These are phyloP conservation scores for Beauveria rudraprayagi DNA, from an alignment of 2,329 filamentous ascomycete species.

Conservation along the genomic window DNA sequence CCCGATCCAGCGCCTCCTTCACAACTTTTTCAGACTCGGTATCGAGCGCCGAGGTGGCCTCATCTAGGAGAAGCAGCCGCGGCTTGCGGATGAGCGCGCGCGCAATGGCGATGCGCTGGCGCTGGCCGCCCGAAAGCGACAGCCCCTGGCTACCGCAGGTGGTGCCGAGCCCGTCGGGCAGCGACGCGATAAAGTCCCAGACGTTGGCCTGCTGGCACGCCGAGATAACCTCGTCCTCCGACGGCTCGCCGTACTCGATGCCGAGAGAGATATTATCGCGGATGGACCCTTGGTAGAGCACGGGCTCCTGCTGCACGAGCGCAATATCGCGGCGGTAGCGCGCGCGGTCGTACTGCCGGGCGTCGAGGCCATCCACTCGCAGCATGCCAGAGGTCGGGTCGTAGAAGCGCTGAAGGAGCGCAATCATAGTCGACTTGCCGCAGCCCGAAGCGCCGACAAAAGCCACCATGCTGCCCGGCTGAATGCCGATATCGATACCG, in stretches of 20 bases:
- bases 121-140: conserved; percentile 64
- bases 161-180: conserved; percentile 54
- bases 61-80: conserved; percentile 60
- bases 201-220: conserved; percentile 49
- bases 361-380: conserved; percentile 21
- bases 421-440: conserved; percentile 53
- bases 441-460: conserved; percentile 51
- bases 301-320: conserved; percentile 34
- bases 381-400: conserved; percentile 26
- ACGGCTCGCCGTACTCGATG: conserved; percentile 21
- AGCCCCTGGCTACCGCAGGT: conserved; percentile 59
- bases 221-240: conserved; percentile 33
- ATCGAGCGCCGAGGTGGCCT: conserved; percentile 59
- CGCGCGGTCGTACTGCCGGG: conserved; percentile 22
- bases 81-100: conserved; percentile 61
- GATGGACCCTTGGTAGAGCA: conserved; percentile 42
- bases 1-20: conserved; percentile 50
- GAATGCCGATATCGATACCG: conserved; percentile 32
- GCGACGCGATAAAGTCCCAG: conserved; percentile 45
- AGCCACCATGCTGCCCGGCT: conserved; percentile 41
- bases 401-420: conserved; percentile 39
- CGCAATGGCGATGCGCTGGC: conserved; percentile 66
- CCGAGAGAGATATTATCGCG: conserved; percentile 49
- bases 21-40: conserved; percentile 59
- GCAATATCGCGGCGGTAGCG: conserved; percentile 28